Evolutionary conservation across 345 rosid genomes (phyloP).

Genomic region (Brassica incana): DNA sequence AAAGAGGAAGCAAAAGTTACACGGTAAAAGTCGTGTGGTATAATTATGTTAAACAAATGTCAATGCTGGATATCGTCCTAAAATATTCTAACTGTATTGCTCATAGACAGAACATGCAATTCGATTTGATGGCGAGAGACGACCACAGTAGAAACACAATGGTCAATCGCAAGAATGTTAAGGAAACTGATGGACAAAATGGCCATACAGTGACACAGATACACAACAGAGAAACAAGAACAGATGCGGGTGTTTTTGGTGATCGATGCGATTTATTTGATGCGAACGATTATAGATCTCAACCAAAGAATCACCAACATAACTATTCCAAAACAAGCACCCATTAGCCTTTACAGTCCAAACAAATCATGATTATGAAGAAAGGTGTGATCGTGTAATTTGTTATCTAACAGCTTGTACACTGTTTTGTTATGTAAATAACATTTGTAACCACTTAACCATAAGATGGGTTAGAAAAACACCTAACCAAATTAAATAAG

Average conservation of each 20-base stretch:
- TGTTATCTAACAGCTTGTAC: neutral
- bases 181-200: slow-evolving; percentile 8
- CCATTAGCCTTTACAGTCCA: neutral
- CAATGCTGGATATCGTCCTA: neutral
- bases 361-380: neutral
- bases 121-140: neutral
- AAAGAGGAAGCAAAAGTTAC: neutral
- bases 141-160: neutral
- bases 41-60: neutral
- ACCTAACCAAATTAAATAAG: neutral
- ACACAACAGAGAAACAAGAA: neutral
- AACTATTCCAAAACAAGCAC: neutral
- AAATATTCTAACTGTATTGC: neutral
- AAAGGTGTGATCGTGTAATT: neutral
- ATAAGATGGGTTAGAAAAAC: neutral
- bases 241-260: neutral
- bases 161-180: neutral
- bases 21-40: neutral
- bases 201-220: neutral
- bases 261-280: neutral
- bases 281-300: neutral
- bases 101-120: neutral
- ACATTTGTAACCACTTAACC: slow-evolving; percentile 9
- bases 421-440: neutral
- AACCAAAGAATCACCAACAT: neutral